Evolutionary conservation across 305 asterid genomes (phyloP).

Genomic region (Striga hermonthica): DNA sequence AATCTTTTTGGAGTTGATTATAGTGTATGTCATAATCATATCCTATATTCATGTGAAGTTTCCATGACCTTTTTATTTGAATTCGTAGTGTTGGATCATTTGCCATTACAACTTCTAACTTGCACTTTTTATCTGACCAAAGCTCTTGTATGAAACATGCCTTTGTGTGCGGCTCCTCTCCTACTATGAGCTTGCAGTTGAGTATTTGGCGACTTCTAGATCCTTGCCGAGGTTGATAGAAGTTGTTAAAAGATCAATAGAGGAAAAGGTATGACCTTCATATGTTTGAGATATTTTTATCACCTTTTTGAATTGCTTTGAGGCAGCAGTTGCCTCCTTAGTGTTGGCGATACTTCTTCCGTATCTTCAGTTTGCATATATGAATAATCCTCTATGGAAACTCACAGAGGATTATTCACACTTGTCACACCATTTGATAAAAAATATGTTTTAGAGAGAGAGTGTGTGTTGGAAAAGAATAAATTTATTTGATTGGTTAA

Average conservation of each 20-base stretch:
- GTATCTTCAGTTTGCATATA: conserved; percentile 27
- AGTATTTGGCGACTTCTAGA: conserved; percentile 76
- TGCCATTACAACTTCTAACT: conserved; percentile 24
- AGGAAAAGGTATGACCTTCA: conserved; percentile 66
- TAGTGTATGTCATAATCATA: conserved; percentile 28
- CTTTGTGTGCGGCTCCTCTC: conserved; percentile 92
- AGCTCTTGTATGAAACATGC: conserved; percentile 92
- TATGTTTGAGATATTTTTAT: conserved; percentile 7
- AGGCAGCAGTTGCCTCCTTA: conserved; percentile 20
- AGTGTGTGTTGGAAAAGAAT: too few species aligned
- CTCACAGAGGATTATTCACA: too few species aligned
- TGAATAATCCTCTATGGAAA: conserved; percentile 6
- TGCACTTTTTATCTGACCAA: conserved; percentile 32
- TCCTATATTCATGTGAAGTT: conserved; percentile 20
- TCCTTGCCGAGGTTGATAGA: conserved; percentile 63
- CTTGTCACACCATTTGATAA: too few species aligned
- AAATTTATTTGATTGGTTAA: too few species aligned
- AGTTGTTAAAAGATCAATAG: conserved; percentile 81
- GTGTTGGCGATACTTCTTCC: conserved; percentile 15
- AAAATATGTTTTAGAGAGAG: too few species aligned
- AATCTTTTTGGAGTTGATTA: too few species aligned
- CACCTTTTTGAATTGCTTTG: conserved; percentile 26
- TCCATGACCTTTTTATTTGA: background rate
- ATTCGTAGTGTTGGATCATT: conserved; percentile 10
- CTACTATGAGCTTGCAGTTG: conserved; percentile 82